Evolutionary conservation across 306 rosid species (phyloP), one percentile per base, ranked within the genome.

Genomic region (Pterocarpus macrocarpus): DNA sequence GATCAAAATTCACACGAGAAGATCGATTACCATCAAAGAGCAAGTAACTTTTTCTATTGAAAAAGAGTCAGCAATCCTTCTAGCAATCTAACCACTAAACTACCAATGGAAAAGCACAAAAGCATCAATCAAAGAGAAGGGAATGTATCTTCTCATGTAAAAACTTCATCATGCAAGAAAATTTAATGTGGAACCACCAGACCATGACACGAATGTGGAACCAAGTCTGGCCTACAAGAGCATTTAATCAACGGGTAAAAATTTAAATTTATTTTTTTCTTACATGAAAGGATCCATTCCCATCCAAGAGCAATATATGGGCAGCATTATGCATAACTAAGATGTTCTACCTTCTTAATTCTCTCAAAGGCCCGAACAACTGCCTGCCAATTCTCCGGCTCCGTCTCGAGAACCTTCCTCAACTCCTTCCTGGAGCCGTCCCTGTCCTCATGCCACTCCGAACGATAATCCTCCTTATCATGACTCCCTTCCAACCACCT

Each of bases 351-450:
- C 97, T 93, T 95, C 80, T 86, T 88, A 72, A 95, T 79, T 73
- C 79, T 86, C 83, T 93, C 90, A 16, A 95, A 95, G 45, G 94
- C 81, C 10, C 62, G 68, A 30, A 95, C 97, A 66, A 93, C 97
- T 0, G 94, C 96, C 86, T 91, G 95, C 99, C 99, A 95, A 77
- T 95, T 91, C 89, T 91, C 97, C 0, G 98, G 99, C 76, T 87
- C 93, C 1, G 99, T 85, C 71, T 95, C 98, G 59, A 91, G 64
- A 64, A 95, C 84, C 88, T 82, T 85, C 77, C 85, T 82, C 50
- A 95, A 85, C 61, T 83, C 86, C 66, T 77, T 90, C 55, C 98
- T 77, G 0, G 93, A 82, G 58, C 82, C 70, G 4, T 95, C 97
- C 84, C 99, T 85, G 82, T 95, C 91, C 65, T 93, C 89, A 17